Conservation (phyloP, 306 rosid species). For the Erythrophleum fordii region DNA sequence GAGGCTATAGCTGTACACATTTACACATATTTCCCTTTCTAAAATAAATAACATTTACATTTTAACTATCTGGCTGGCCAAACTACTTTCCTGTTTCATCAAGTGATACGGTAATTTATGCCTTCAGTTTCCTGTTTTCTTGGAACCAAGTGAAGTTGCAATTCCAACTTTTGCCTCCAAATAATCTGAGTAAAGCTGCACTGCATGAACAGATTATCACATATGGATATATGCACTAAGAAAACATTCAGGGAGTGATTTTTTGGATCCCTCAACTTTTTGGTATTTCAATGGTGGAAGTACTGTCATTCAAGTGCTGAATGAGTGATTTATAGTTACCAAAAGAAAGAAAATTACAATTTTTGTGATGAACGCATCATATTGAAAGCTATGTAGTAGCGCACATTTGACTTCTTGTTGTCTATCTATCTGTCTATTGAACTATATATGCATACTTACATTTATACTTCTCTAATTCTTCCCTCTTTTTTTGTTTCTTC, state of each 20-base stretch:
- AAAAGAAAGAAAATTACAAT: constrained; percentile 16
- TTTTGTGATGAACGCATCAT: constrained; percentile 35
- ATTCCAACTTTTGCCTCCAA: constrained; percentile 21
- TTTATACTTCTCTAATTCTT: constrained; percentile 8
- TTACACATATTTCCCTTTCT: constrained; percentile 28
- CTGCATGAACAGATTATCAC: constrained; percentile 15
- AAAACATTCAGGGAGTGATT: background rate
- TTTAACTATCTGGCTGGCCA: constrained; percentile 24
- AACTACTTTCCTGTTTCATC: constrained; percentile 1
- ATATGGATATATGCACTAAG: background rate
- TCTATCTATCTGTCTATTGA: constrained; percentile 14
- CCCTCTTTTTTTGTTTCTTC: background rate
- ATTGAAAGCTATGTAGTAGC: constrained; percentile 17
- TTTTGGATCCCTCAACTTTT: constrained; percentile 4
- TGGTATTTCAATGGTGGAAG: constrained; percentile 5
- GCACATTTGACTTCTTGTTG: constrained; percentile 13
- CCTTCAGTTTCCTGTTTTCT: constrained; percentile 19
- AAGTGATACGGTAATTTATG: background rate
- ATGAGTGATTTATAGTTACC: constrained; percentile 19
- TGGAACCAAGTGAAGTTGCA: constrained; percentile 24
- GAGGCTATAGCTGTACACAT: background rate
- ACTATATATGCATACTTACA: constrained; percentile 21
- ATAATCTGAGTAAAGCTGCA: constrained; percentile 22
- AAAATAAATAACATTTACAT: constrained; percentile 20
- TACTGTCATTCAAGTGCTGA: constrained; percentile 22